Percentiles rank a stretch among this genome's conserved stretches.
phyloP scores from a whole-genome alignment of 2,329 filamentous ascomycete species.

The Colletotrichum acutatum region DNA sequence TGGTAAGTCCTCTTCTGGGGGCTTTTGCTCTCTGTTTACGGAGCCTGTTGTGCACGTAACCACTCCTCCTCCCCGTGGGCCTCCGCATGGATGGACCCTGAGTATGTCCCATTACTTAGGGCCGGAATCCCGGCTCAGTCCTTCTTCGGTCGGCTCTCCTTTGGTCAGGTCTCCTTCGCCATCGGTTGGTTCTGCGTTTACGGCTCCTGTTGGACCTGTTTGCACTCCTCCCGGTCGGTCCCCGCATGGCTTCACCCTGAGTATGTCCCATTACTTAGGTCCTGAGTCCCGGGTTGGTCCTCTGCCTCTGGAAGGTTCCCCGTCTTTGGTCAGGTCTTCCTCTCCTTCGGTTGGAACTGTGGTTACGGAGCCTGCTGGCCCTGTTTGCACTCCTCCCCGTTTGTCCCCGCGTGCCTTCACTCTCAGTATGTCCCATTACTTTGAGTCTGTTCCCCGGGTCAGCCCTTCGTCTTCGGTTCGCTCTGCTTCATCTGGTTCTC shows the following conservation, averaged over 20 bases:
- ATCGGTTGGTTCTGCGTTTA: neutral
- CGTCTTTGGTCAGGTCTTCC: neutral
- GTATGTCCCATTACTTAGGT: too few species aligned
- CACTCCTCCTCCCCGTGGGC: conserved; percentile 3
- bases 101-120: conserved; percentile 13
- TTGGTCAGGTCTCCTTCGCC: neutral
- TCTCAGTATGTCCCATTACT: neutral
- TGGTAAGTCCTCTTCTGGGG: conserved; percentile 4
- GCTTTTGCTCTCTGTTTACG: conserved; percentile 3
- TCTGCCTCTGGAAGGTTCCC: neutral
- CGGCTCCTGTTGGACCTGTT: too few species aligned
- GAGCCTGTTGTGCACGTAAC: neutral
- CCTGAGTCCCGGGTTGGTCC: too few species aligned
- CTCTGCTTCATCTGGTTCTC: neutral
- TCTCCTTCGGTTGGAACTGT: neutral
- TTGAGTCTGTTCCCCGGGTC: neutral
- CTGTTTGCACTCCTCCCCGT: too few species aligned
- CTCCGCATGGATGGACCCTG: neutral
- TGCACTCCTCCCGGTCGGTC: too few species aligned
- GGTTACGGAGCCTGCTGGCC: too few species aligned
- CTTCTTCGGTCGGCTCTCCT: neutral
- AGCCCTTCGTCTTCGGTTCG: neutral
- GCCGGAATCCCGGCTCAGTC: too few species aligned
- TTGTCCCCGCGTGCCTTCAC: too few species aligned
- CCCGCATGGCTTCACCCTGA: too few species aligned